A percentile compares a stretch with the other conserved stretches of the same genome.
Evolutionary conservation across 2,329 filamentous ascomycete genomes (phyloP).

Genomic region (Exophiala phaeomuriformis): DNA sequence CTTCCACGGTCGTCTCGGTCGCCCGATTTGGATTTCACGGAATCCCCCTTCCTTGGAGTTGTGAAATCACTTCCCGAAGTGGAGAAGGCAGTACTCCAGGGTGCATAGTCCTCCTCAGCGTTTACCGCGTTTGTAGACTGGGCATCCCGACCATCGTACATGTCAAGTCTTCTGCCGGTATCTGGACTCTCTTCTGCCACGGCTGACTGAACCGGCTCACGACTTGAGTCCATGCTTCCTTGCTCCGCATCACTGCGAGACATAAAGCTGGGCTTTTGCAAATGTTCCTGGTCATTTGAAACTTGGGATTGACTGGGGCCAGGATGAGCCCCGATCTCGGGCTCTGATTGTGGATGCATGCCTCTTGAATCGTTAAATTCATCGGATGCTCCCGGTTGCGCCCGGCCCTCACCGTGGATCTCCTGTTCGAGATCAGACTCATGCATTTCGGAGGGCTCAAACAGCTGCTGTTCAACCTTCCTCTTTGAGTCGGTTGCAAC

Average conservation of each 20-base stretch:
- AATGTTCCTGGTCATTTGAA: background rate
- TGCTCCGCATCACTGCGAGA: slow-evolving; percentile 15
- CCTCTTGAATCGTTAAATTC: too few relatives aligned
- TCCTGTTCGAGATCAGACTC: too few relatives aligned
- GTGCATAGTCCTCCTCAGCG: slow-evolving; percentile 29
- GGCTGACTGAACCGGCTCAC: background rate
- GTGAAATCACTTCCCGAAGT: slow-evolving; percentile 23
- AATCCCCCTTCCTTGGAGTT: slow-evolving; percentile 27
- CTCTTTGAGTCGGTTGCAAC: background rate
- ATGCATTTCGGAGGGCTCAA: background rate
- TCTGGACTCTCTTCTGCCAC: slow-evolving; percentile 5
- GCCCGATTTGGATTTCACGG: slow-evolving; percentile 34
- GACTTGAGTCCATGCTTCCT: background rate
- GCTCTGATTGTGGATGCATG: too few relatives aligned
- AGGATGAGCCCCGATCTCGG: too few relatives aligned
- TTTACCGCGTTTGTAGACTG: slow-evolving; percentile 31
- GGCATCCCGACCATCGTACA: slow-evolving; percentile 16
- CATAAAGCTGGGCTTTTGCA: slow-evolving; percentile 4
- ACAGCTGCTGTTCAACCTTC: background rate
- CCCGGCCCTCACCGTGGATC: too few relatives aligned
- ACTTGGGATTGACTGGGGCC: too few relatives aligned
- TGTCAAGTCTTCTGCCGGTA: slow-evolving; percentile 16
- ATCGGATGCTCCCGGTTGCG: too few relatives aligned
- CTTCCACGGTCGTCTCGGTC: slow-evolving; percentile 34
- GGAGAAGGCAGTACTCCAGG: slow-evolving; percentile 35